These are phyloP conservation scores for Rhizophagus sp. DNA, from an alignment of 192 early-diverging fungal genomes.

Conservation along the genomic window DNA sequence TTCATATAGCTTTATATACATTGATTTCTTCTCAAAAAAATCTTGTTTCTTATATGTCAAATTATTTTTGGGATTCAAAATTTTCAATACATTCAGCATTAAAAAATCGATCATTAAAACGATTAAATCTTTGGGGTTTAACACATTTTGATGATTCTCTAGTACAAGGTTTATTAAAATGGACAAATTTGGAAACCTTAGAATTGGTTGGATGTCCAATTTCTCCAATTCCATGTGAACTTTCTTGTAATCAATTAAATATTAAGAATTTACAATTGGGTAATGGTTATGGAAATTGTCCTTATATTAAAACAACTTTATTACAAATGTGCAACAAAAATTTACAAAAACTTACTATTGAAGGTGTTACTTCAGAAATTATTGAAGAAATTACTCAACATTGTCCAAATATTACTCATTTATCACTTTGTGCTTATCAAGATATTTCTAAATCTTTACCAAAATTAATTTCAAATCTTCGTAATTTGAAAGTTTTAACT, in stretches of 20 bases:
- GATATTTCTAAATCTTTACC: not conserved
- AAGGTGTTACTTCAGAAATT: constrained; percentile 11
- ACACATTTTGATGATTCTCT: constrained; percentile 2
- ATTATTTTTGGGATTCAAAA: constrained; percentile 17
- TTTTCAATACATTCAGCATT: not conserved
- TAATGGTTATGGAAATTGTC: not conserved
- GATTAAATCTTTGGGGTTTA: constrained; percentile 8
- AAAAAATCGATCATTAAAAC: not conserved
- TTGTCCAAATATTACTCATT: constrained; percentile 15
- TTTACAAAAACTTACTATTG: not conserved
- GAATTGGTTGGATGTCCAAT: constrained; percentile 10
- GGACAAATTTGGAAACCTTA: not conserved
- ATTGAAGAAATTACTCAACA: not conserved
- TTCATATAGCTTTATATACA: not conserved
- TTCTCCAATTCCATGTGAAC: not conserved
- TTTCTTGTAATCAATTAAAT: not conserved
- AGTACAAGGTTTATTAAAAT: not conserved
- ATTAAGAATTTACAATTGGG: constrained; percentile 3
- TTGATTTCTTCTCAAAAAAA: constrained; percentile 4
- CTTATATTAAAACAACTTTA: not conserved
- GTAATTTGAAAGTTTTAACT: not conserved
- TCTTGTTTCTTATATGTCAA: not conserved
- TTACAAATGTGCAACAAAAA: not conserved
- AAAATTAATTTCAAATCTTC: not conserved
- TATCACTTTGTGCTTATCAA: constrained; percentile 14